Evolutionary conservation across 202 grass and related monocot species (phyloP).

Genomic region (Saccharum hybrid): DNA sequence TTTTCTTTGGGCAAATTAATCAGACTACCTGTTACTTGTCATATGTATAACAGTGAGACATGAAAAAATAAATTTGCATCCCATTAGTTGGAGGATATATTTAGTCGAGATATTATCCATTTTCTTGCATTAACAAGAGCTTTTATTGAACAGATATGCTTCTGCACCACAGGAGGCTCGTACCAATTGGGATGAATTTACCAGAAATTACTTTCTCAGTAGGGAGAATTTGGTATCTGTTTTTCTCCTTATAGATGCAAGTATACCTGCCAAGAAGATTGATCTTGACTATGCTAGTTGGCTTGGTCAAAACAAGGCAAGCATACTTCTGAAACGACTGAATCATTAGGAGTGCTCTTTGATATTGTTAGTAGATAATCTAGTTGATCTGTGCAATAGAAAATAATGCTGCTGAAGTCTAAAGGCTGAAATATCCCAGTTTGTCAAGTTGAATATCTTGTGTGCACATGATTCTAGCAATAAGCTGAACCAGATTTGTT

Average conservation of each 20-base stretch:
- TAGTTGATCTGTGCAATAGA: constrained; percentile 14
- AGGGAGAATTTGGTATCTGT: constrained; percentile 82
- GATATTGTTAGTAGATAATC: constrained; percentile 26
- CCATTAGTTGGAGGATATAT: neutral
- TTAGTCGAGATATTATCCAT: constrained; percentile 17
- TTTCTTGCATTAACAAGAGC: constrained; percentile 41
- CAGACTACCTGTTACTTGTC: neutral
- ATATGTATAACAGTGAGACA: neutral
- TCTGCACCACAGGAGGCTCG: constrained; percentile 79
- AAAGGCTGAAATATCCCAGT: neutral
- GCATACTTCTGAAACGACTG: constrained; percentile 23
- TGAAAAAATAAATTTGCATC: neutral
- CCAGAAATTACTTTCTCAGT: constrained; percentile 82
- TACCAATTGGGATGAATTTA: constrained; percentile 85
- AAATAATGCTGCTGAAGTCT: neutral
- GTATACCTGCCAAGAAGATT: constrained; percentile 96
- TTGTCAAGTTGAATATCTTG: constrained; percentile 10
- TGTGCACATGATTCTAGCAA: constrained; percentile 17
- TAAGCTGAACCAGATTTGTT: neutral
- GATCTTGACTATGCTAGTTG: constrained; percentile 99
- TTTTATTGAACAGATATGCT: constrained; percentile 77
- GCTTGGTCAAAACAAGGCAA: constrained; percentile 93
- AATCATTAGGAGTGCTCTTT: constrained; percentile 7
- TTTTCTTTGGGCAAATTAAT: neutral
- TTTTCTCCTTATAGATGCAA: constrained; percentile 97